Conservation (phyloP, 75 land plant genomes). For the Selaginella tamariscina region DNA sequence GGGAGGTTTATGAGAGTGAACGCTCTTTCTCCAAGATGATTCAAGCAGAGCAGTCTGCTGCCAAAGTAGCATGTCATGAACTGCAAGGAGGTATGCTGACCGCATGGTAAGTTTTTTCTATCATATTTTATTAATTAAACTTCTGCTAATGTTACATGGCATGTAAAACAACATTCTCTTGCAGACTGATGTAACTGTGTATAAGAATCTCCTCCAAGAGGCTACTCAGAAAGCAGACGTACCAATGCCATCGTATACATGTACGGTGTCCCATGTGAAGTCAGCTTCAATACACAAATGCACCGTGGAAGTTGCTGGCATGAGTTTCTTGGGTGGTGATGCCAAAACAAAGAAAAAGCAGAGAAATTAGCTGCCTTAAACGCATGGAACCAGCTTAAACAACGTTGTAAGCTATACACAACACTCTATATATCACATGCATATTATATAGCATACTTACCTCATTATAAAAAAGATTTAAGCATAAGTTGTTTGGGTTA, state of each 20-base stretch:
- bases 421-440: too few relatives aligned
- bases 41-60: constrained; percentile 53
- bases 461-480: too few relatives aligned
- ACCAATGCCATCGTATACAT: constrained; percentile 34
- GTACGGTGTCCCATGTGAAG: constrained; percentile 18
- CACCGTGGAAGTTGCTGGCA: constrained; percentile 35
- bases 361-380: too few relatives aligned
- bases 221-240: constrained; percentile 34
- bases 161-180: background rate
- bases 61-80: constrained; percentile 35
- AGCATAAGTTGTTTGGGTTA: too few relatives aligned
- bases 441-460: too few relatives aligned
- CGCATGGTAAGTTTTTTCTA: constrained; percentile 18
- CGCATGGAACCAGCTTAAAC: too few relatives aligned
- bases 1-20: constrained; percentile 31
- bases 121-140: background rate
- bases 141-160: background rate
- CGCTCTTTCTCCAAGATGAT: constrained; percentile 27
- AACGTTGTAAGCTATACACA: too few relatives aligned
- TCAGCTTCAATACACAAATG: constrained; percentile 34
- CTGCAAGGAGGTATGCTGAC: constrained; percentile 26
- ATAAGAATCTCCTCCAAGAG: constrained; percentile 51
- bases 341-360: constrained; percentile 54
- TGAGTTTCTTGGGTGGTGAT: constrained; percentile 30
- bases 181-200: constrained; percentile 37